Evolutionary conservation across 169 alveolate genomes (phyloP), one percentile per base, ranked within the genome.

Genomic region (Besnoitia besnoiti): DNA sequence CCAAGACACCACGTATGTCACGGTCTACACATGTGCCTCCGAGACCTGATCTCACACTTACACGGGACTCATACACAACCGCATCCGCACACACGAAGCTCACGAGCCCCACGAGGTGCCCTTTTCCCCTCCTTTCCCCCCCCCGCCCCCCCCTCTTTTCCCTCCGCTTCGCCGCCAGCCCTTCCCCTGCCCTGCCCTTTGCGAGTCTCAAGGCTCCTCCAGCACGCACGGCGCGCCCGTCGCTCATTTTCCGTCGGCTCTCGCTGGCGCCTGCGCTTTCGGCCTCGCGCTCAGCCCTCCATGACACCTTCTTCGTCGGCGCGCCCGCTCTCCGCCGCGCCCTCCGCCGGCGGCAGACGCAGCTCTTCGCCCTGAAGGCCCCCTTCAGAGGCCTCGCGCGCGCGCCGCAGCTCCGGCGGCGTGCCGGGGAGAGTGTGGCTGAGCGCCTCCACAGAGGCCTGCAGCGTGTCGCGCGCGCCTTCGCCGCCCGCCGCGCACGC

Each of bases 361-460:
- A 73, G 12, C 40, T 21, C 79, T 21, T 37, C 82, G 44, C 82
- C 46, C 47, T 4, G 46, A 16, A 73, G 16, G 46, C 7, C 19
- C 79, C 14, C 79, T 62, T 62, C 40, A n/a, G n/a, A n/a, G 16
- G 16, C 82, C 24, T 73, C 82, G 8, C 82, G 91, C 16, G 89
- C 35, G 79, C 94, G 55, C 30, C 87, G 73, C 49, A 91, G 85
- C 49, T 89, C 87, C 27, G 94, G 94, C 51, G 94, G 94, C 5
- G 94, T 91, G 39, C 91, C 87, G 10, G 94, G 94, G 61, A 91
- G 91, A 61, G 94, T 91, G 49, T 80, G 40, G 61, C 94, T 91
- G 73, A 91, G 75, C 35, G 94, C 94, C 27, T 76, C 94, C 33
- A 91, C 94, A 24, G 94, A 37, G 55, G 61, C 0, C 59, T 77